Evolutionary conservation across 177 flowering plant genomes (phyloP), one percentile per base, ranked within the genome.

Genomic region (Vitis hybrid): DNA sequence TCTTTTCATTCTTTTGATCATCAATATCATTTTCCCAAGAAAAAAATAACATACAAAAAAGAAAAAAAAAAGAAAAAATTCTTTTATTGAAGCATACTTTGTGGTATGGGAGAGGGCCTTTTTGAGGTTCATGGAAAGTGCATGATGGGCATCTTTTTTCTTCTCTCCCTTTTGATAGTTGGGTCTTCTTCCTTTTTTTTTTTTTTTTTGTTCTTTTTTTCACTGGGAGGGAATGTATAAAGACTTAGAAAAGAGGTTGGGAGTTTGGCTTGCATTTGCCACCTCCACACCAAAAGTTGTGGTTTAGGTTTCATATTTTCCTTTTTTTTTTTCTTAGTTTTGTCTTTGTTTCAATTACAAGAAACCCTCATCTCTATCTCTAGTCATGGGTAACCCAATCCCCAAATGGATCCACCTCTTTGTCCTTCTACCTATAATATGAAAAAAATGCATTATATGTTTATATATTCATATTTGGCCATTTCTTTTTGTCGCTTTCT

Each of bases 401-500:
- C 67, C 66, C 79, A 72, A 71, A 77, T 77, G 79, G 72, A 77
- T 73, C 80, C 76, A 69, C 68, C 64, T 50, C 68, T 69, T 40
- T 58, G 57, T 65, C 70, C 63, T 69, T 52, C 45, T 12, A 23
- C 11, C 30, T 21, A 2, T 2, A 11, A 23, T 23, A 60, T 60
- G 30, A 60, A 10, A 26, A 11, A 60, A 26, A 40, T 40, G 45
- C 45, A 40, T 40, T 6, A 40, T 40, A 40, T 40, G 7, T 40
- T 40, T 40, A 40, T 40, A 32, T 49, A 34, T 13, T 17, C 60
- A 51, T 58, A 18, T 11, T 23, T 32, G n/a, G 30, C 67, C 51
- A 48, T 61, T 69, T 40, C 45, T 40, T 40, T 73, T 62, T 69
- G 66, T 65, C 61, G 52, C 30, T 77, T 70, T 60, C 70, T 69